Conservation (phyloP, 2,329 filamentous ascomycete genomes). For the Hymenoscyphus salicellus region DNA sequence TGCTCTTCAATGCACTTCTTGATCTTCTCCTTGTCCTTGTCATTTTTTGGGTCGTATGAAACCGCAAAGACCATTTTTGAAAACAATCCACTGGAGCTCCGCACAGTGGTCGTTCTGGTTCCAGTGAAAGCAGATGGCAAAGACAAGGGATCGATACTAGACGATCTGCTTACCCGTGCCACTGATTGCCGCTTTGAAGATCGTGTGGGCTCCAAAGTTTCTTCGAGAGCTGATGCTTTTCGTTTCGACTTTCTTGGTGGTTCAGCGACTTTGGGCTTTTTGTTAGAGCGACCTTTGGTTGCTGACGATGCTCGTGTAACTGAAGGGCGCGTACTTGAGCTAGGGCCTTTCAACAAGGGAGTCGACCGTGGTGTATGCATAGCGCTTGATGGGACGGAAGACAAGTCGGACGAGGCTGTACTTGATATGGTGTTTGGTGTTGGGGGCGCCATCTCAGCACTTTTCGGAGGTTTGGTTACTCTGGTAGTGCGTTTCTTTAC, state of each 20-base stretch:
- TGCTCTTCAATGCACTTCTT: constrained; percentile 63
- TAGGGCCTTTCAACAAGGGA: not conserved
- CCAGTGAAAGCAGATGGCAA: constrained; percentile 4
- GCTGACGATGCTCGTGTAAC: not conserved
- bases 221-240: not conserved
- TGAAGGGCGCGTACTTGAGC: not conserved
- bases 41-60: constrained; percentile 57
- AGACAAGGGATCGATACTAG: constrained; percentile 30
- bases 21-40: constrained; percentile 56
- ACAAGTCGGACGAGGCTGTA: not conserved
- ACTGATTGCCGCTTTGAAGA: constrained; percentile 26
- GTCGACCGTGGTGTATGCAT: not conserved
- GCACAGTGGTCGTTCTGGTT: not conserved
- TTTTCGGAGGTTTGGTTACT: not conserved
- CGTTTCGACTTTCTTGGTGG: not conserved
- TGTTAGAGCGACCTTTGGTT: not conserved
- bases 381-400: not conserved
- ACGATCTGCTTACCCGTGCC: constrained; percentile 8
- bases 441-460: not conserved
- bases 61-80: constrained; percentile 83
- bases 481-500: not conserved
- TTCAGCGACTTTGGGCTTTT: not conserved
- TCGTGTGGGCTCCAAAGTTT: constrained; percentile 11
- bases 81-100: constrained; percentile 51
- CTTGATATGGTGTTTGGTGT: not conserved